These are phyloP conservation scores for Harrya chromipes DNA, from an alignment of 768 basidiomycete genomes.

Conservation along the genomic window DNA sequence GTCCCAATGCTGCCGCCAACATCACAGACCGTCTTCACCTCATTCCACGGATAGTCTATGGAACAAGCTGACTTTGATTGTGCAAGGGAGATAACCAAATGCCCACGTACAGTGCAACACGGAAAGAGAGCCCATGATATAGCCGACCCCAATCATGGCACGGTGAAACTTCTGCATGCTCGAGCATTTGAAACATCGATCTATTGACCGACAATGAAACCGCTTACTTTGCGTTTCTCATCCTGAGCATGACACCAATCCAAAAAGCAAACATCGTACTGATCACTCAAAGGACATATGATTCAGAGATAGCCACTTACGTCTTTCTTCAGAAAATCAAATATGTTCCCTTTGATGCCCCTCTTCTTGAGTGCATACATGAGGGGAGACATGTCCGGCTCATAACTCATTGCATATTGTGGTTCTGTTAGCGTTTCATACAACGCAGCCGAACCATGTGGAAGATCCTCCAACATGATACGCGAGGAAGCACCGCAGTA, in stretches of 20 bases:
- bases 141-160: slow-evolving; percentile 25
- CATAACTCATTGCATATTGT: slow-evolving; percentile 9
- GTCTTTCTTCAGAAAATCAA: slow-evolving; percentile 23
- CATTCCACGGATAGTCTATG: too few species aligned
- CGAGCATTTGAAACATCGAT: not conserved
- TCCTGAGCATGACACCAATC: slow-evolving; percentile 10
- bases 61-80: slow-evolving; percentile 8
- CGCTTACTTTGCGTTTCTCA: slow-evolving; percentile 9
- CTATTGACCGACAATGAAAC: not conserved
- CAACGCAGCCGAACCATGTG: slow-evolving; percentile 4
- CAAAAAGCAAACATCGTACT: too few species aligned
- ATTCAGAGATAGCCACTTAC: slow-evolving; percentile 5
- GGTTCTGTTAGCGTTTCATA: slow-evolving; percentile 30
- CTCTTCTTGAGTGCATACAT: slow-evolving; percentile 19
- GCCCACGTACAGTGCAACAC: slow-evolving; percentile 17
- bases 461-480: too few species aligned
- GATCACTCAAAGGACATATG: too few species aligned
- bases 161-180: slow-evolving; percentile 18
- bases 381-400: slow-evolving; percentile 21
- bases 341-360: slow-evolving; percentile 21
- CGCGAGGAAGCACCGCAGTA: too few species aligned
- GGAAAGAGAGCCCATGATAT: slow-evolving; percentile 25
- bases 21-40: slow-evolving; percentile 27
- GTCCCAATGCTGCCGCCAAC: slow-evolving; percentile 36
- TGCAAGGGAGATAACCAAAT: slow-evolving; percentile 1